Evolutionary conservation across 352 stramenopile genomes (phyloP), one percentile per base, ranked within the genome.

Genomic region (Saprolegnia parasitica): DNA sequence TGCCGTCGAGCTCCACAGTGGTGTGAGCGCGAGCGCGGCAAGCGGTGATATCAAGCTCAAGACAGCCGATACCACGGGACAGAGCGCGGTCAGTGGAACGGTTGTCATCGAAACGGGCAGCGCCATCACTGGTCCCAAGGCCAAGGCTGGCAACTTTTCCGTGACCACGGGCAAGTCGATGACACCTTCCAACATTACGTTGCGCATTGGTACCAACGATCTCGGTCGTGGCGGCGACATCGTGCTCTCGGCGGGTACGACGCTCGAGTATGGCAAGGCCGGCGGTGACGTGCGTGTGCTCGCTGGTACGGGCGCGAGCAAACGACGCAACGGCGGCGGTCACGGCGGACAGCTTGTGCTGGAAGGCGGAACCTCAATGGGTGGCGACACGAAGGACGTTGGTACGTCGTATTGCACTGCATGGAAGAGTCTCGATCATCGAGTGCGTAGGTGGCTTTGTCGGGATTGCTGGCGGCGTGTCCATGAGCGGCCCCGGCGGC

Each of bases 141-240:
- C 89, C 47, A 85, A 89, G 0, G 95, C 86, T 56, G 91, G 91
- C 46, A 79, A 81, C 13, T 65, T 97, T 54, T 73, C 67, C 21
- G 0, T 97, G 54, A 77, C 72, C 47, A 96, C 84, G 37, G 90
- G 91, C 39, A 87, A 84, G 29, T 82, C 88, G 26, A 83, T 81
- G 29, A 35, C 29, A 35, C 29, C 29, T 42, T 90, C 93, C 16
- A 77, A 84, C 54, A 87, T 98, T 45, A 72, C 74, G 21, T 37
- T 96, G 10, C 78, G 57, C 54, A 87, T 95, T 71, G 95, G 95
- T 13, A 81, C 76, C 47, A 90, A 91, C n/a, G 82, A 89, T 54
- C 84, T 86, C 50, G 85, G 80, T 5, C 84, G 87, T 67, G 29
- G 29, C 29, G 29, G 29, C 29, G 29, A 35, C 50, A 76, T 87